These are phyloP conservation scores for Candida sonorensis DNA, from an alignment of 805 yeast species.

Conservation along the genomic window DNA sequence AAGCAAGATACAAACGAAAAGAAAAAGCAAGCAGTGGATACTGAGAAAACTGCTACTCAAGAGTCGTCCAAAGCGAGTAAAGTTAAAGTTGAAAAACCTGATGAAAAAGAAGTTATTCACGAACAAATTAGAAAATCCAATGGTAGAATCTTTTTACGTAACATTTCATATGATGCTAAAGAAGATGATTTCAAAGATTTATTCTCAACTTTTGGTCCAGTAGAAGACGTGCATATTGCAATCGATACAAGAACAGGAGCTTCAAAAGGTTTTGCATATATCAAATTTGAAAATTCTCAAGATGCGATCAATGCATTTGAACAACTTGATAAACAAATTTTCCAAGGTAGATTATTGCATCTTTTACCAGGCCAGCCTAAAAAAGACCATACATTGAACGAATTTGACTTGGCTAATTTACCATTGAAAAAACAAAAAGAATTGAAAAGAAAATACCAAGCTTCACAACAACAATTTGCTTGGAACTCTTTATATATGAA, in stretches of 20 bases:
- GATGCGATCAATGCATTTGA: constrained; percentile 74
- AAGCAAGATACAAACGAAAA: no score
- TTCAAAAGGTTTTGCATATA: constrained; percentile 89
- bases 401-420: constrained; percentile 81
- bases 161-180: constrained; percentile 69
- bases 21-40: no score
- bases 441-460: constrained; percentile 74
- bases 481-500: constrained; percentile 95
- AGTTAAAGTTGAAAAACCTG: no score
- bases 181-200: constrained; percentile 70
- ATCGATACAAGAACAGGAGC: constrained; percentile 83
- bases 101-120: constrained; percentile 40
- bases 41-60: no score
- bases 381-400: constrained; percentile 79
- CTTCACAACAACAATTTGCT: constrained; percentile 79
- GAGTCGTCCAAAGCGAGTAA: no score
- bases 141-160: constrained; percentile 83
- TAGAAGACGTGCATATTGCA: constrained; percentile 90
- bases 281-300: constrained; percentile 58
- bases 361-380: constrained; percentile 80
- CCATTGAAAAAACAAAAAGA: constrained; percentile 91
- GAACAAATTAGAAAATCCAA: constrained; percentile 60
- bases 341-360: constrained; percentile 91
- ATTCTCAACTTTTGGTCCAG: constrained; percentile 60
- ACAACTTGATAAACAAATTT: constrained; percentile 76